Conservation (phyloP, 225 moss, liverwort and hornwort genomes). For the Sphagnum contortum region DNA sequence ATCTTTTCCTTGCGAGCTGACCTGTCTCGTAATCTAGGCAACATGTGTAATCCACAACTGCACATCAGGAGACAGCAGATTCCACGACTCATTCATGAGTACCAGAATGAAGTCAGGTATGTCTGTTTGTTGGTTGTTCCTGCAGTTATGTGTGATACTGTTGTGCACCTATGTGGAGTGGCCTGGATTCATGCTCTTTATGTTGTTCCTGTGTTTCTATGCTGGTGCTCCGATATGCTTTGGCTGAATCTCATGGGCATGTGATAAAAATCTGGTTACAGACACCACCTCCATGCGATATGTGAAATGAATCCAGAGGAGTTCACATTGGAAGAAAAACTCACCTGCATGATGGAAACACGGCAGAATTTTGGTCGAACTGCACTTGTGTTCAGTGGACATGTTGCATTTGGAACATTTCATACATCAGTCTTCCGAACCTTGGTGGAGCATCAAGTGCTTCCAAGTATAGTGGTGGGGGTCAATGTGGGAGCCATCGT, state of each 20-base stretch:
- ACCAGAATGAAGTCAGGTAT: constrained; percentile 47
- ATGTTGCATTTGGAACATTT: constrained; percentile 48
- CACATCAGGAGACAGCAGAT: constrained; percentile 34
- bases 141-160: too few species aligned
- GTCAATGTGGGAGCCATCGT: constrained; percentile 48
- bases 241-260: too few species aligned
- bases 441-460: constrained; percentile 43
- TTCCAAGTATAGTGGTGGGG: constrained; percentile 49
- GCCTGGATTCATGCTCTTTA: too few species aligned
- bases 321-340: constrained; percentile 40
- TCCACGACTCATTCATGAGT: constrained; percentile 42
- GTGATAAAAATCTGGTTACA: constrained; percentile 5
- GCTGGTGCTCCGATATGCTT: neutral
- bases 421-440: constrained; percentile 55
- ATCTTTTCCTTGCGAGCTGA: constrained; percentile 54
- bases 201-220: too few species aligned
- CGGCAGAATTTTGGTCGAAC: constrained; percentile 48
- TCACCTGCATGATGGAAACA: constrained; percentile 39
- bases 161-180: too few species aligned
- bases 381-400: constrained; percentile 46
- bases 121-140: too few species aligned
- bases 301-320: constrained; percentile 39
- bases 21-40: constrained; percentile 43
- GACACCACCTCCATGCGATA: constrained; percentile 40
- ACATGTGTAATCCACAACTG: constrained; percentile 43